Evolutionary conservation across 2,329 filamentous ascomycete species (phyloP).

Genomic region (Amauroascus verrucosus): DNA sequence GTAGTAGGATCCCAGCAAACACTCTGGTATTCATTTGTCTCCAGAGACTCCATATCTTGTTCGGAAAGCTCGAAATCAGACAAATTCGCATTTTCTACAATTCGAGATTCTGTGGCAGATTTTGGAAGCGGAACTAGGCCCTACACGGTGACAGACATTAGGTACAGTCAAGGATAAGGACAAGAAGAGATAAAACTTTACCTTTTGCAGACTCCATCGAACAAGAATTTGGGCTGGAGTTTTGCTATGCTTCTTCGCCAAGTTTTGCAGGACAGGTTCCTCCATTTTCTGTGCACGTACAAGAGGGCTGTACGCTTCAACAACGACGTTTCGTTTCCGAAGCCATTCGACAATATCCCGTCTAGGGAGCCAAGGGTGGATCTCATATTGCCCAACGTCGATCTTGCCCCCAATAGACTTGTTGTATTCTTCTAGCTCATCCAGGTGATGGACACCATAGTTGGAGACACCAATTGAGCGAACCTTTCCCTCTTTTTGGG

Average conservation of each 20-base stretch:
- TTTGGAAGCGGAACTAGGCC: conserved; percentile 55
- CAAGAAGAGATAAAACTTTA: conserved; percentile 18
- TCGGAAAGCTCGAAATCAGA: conserved; percentile 51
- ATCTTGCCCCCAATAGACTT: conserved; percentile 51
- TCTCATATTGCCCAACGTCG: conserved; percentile 76
- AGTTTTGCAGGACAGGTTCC: conserved; percentile 42
- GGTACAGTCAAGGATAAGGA: not conserved
- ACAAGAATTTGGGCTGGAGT: conserved; percentile 49
- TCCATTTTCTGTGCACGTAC: conserved; percentile 40
- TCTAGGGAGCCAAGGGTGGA: conserved; percentile 81
- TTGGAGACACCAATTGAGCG: conserved; percentile 36
- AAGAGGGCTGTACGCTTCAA: conserved; percentile 47
- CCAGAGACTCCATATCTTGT: conserved; percentile 49
- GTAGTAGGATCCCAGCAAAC: conserved; percentile 47
- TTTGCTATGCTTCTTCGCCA: conserved; percentile 49
- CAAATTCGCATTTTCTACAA: conserved; percentile 50
- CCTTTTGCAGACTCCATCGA: conserved; percentile 52
- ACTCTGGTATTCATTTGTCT: conserved; percentile 47
- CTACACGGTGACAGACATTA: conserved; percentile 23
- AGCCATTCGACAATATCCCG: conserved; percentile 73
- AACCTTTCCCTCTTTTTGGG: conserved; percentile 29
- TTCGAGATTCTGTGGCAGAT: conserved; percentile 49
- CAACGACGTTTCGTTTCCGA: conserved; percentile 48
- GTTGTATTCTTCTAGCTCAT: conserved; percentile 34
- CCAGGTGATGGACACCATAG: conserved; percentile 32